Conservation (phyloP, 2,329 filamentous ascomycete species). For the Talaromyces sp. region DNA sequence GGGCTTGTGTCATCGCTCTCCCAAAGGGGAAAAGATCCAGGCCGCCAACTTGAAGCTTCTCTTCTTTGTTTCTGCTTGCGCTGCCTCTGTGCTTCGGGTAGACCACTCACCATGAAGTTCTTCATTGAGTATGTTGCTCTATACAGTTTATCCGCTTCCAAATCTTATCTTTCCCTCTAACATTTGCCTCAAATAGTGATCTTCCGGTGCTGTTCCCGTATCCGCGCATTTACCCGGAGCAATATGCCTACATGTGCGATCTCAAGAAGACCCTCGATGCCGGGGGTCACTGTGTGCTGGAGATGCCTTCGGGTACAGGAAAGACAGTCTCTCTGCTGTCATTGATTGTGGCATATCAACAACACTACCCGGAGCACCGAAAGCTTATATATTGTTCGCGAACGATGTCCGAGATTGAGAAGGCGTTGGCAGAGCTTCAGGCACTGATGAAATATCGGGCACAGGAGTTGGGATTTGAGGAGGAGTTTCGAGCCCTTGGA, state of each 20-base stretch:
- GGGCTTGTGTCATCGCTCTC: slow-evolving; percentile 35
- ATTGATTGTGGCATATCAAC: slow-evolving; percentile 94
- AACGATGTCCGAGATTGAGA: slow-evolving; percentile 99
- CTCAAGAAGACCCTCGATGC: slow-evolving; percentile 88
- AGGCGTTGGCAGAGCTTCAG: slow-evolving; percentile 88
- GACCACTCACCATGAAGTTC: slow-evolving; percentile 68
- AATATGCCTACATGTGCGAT: slow-evolving; percentile 82
- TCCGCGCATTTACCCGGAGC: slow-evolving; percentile 72
- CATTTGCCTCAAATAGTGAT: slow-evolving; percentile 51
- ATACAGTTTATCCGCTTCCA: neutral
- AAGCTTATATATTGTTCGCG: slow-evolving; percentile 99
- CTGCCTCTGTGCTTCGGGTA: slow-evolving; percentile 17
- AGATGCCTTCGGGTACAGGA: slow-evolving; percentile 98
- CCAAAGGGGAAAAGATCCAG: slow-evolving; percentile 34
- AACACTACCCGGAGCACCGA: slow-evolving; percentile 86
- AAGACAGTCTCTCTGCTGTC: slow-evolving; percentile 96
- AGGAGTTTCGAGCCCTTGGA: slow-evolving; percentile 91
- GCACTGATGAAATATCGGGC: slow-evolving; percentile 92
- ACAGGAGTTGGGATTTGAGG: slow-evolving; percentile 82
- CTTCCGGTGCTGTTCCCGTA: slow-evolving; percentile 74
- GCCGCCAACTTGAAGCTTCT: slow-evolving; percentile 20
- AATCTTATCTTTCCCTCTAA: slow-evolving; percentile 12
- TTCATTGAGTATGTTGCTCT: slow-evolving; percentile 64
- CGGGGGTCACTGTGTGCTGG: slow-evolving; percentile 91
- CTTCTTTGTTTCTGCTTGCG: slow-evolving; percentile 8